These are phyloP conservation scores for Erodium chrysanthum DNA, from an alignment of 441 rosid species.

Conservation along the genomic window DNA sequence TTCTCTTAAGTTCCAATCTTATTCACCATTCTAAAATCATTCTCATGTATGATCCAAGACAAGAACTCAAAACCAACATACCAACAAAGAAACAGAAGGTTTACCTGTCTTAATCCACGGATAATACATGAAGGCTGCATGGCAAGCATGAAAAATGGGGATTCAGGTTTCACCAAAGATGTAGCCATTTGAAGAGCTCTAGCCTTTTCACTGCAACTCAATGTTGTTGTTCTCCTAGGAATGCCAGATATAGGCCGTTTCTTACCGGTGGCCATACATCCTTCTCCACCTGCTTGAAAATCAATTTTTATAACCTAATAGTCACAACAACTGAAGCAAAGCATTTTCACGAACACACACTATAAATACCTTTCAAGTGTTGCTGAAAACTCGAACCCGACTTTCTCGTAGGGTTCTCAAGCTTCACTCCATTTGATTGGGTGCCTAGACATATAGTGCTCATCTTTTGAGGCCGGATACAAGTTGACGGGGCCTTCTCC, in stretches of 20 bases:
- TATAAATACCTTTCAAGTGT: neutral
- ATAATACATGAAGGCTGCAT: neutral
- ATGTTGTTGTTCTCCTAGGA: neutral
- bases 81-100: neutral
- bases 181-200: neutral
- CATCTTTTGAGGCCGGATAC: neutral
- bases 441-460: neutral
- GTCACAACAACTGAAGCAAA: neutral
- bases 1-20: too few relatives aligned
- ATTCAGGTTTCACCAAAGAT: neutral
- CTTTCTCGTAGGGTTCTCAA: constrained; percentile 1
- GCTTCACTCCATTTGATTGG: neutral
- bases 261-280: neutral
- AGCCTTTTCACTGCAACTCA: neutral
- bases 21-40: too few relatives aligned
- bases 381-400: neutral
- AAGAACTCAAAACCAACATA: neutral
- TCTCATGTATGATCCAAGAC: too few relatives aligned
- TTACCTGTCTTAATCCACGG: neutral
- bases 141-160: neutral
- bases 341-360: neutral
- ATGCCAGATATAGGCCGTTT: neutral
- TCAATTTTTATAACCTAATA: neutral
- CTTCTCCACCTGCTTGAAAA: neutral
- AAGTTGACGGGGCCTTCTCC: neutral